Evolutionary conservation across 2,329 filamentous ascomycete genomes (phyloP).

Genomic region (Sarocladium brachiariae): DNA sequence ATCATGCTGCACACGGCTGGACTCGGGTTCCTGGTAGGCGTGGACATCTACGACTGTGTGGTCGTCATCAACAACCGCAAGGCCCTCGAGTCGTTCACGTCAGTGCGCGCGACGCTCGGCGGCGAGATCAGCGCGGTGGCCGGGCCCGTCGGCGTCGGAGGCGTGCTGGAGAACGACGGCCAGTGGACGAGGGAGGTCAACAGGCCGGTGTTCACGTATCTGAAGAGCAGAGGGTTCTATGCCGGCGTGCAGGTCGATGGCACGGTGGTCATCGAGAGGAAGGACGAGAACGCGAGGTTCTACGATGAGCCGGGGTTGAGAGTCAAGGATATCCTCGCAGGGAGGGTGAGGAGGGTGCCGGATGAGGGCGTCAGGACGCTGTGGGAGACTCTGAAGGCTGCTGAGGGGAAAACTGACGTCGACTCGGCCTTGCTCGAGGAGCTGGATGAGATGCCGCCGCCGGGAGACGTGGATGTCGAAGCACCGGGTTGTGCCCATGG

Average conservation of each 20-base stretch:
- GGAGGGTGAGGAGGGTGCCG: conserved; percentile 28
- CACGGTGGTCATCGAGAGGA: conserved; percentile 74
- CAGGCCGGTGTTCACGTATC: conserved; percentile 51
- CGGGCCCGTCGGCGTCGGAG: conserved; percentile 61
- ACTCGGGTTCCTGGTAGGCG: conserved; percentile 69
- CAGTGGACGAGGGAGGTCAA: conserved; percentile 46
- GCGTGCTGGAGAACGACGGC: conserved; percentile 55
- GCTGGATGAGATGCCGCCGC: conserved; percentile 26
- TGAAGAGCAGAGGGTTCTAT: conserved; percentile 83
- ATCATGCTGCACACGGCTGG: conserved; percentile 75
- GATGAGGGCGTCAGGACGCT: conserved; percentile 21
- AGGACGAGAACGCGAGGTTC: conserved; percentile 78
- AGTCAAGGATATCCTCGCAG: conserved; percentile 38
- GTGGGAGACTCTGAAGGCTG: conserved; percentile 27
- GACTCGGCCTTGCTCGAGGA: conserved; percentile 26
- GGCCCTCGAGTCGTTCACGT: conserved; percentile 69
- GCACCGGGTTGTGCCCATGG: conserved; percentile 19
- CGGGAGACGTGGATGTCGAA: conserved; percentile 28
- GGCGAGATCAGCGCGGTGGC: conserved; percentile 72
- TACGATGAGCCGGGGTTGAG: conserved; percentile 47
- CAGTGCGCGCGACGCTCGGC: conserved; percentile 66
- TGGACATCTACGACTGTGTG: conserved; percentile 85
- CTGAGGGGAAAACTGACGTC: conserved; percentile 26
- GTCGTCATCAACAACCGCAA: conserved; percentile 74
- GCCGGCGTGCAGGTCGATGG: conserved; percentile 82